Evolutionary conservation across 2,329 filamentous ascomycete species (phyloP).

Genomic region (Fusarium gaditjirri): DNA sequence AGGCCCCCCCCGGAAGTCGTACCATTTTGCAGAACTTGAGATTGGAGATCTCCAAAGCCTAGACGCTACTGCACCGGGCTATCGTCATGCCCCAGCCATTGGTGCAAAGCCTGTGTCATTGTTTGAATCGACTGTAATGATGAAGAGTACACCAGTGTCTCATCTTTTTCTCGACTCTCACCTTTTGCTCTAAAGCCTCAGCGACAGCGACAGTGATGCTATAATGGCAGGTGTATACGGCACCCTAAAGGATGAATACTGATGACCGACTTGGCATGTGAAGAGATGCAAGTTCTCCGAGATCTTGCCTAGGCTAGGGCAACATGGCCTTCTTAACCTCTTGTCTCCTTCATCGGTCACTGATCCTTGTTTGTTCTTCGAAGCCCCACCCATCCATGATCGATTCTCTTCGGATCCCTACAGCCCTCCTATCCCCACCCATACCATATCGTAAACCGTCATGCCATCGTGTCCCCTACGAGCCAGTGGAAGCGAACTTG

Average conservation of each 20-base stretch:
- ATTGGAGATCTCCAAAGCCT: constrained; percentile 46
- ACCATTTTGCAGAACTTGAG: constrained; percentile 44
- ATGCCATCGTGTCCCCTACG: constrained; percentile 33
- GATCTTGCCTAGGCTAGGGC: constrained; percentile 34
- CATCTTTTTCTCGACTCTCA: constrained; percentile 20
- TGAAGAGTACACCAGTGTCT: constrained; percentile 31
- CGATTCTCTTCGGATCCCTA: constrained; percentile 39
- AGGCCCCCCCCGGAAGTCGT: constrained; percentile 41
- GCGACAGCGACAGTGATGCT: background rate
- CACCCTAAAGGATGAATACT: background rate
- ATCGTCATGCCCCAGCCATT: constrained; percentile 41
- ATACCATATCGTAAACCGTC: constrained; percentile 39
- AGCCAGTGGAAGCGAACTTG: constrained; percentile 39
- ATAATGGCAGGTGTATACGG: background rate
- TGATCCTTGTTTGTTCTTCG: constrained; percentile 33
- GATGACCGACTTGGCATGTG: constrained; percentile 19
- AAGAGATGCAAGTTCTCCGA: constrained; percentile 22
- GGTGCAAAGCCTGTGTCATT: constrained; percentile 34
- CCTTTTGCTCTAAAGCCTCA: background rate
- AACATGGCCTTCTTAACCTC: constrained; percentile 33
- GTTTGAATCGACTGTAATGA: constrained; percentile 28
- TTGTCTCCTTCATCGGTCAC: constrained; percentile 36
- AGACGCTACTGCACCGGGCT: constrained; percentile 42
- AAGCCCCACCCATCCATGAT: constrained; percentile 40
- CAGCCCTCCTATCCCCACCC: constrained; percentile 28